These are phyloP conservation scores for Plasmodium gonderi DNA, from an alignment of 169 alveolate species.

Conservation along the genomic window DNA sequence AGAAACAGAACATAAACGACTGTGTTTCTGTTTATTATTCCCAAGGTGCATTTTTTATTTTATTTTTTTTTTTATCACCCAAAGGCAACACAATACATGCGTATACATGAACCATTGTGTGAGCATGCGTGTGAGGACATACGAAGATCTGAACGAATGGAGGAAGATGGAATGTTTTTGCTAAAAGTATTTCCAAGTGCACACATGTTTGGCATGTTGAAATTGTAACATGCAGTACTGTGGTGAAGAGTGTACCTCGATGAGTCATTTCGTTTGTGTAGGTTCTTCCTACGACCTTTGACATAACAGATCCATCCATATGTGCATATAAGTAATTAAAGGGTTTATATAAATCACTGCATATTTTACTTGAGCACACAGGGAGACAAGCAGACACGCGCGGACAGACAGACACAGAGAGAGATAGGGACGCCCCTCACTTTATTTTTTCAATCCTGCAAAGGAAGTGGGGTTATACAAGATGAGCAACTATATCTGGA, in stretches of 20 bases:
- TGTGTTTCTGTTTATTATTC: neutral
- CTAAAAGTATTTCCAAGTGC: neutral
- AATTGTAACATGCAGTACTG: neutral
- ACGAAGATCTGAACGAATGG: neutral
- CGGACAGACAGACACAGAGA: no score
- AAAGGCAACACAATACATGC: neutral
- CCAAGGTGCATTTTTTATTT: neutral
- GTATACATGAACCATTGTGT: neutral
- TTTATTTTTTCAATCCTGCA: neutral
- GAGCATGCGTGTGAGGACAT: neutral
- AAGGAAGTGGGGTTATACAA: neutral
- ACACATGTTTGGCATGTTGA: neutral
- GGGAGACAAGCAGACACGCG: no score
- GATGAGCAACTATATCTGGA: conserved; percentile 63
- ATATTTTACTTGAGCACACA: no score
- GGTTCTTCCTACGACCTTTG: neutral
- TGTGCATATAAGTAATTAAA: neutral
- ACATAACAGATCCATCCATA: neutral
- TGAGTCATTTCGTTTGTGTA: neutral
- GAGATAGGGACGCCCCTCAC: neutral
- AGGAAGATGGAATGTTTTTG: neutral
- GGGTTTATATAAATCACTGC: no score
- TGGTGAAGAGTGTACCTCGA: neutral
- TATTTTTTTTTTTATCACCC: neutral
- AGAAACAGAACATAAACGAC: neutral